These are phyloP conservation scores for Geotrichum bryndzae DNA, from an alignment of 1,139 yeast genomes.

Conservation along the genomic window DNA sequence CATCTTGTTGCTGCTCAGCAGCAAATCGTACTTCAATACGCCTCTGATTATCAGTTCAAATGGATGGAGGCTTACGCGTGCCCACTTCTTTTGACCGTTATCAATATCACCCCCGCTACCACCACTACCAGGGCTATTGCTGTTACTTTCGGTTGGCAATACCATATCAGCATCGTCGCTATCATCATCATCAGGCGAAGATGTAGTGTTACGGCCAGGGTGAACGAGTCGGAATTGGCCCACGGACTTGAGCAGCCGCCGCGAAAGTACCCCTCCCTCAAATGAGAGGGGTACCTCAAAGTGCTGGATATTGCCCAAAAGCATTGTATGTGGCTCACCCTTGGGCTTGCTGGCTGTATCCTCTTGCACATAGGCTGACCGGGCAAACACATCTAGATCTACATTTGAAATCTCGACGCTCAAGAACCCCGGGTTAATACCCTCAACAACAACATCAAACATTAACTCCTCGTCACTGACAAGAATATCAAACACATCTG, in stretches of 20 bases:
- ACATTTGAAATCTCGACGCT: slow-evolving; percentile 59
- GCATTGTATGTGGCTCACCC: slow-evolving; percentile 47
- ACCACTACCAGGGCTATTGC: not conserved
- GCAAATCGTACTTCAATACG: slow-evolving; percentile 67
- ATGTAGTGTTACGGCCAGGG: slow-evolving; percentile 67
- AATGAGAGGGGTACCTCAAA: slow-evolving; percentile 72
- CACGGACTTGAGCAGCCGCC: slow-evolving; percentile 49
- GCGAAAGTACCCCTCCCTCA: slow-evolving; percentile 69
- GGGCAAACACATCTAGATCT: slow-evolving; percentile 84
- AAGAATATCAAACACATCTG: slow-evolving; percentile 59
- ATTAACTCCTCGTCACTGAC: slow-evolving; percentile 81
- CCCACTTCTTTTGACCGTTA: slow-evolving; percentile 59
- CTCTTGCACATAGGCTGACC: slow-evolving; percentile 49
- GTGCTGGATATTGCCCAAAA: slow-evolving; percentile 61
- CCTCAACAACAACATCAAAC: slow-evolving; percentile 70
- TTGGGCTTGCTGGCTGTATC: slow-evolving; percentile 18
- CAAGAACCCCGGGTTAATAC: slow-evolving; percentile 82
- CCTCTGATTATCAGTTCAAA: slow-evolving; percentile 85
- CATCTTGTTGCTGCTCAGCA: slow-evolving; percentile 41
- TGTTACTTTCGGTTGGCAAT: not conserved
- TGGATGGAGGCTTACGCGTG: slow-evolving; percentile 66
- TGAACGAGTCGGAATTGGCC: slow-evolving; percentile 67
- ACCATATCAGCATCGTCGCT: slow-evolving; percentile 5
- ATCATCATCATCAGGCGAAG: slow-evolving; percentile 20
- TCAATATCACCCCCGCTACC: slow-evolving; percentile 22